Conservation (phyloP, 2,329 filamentous ascomycete species). For the Rosellinia necatrix region DNA sequence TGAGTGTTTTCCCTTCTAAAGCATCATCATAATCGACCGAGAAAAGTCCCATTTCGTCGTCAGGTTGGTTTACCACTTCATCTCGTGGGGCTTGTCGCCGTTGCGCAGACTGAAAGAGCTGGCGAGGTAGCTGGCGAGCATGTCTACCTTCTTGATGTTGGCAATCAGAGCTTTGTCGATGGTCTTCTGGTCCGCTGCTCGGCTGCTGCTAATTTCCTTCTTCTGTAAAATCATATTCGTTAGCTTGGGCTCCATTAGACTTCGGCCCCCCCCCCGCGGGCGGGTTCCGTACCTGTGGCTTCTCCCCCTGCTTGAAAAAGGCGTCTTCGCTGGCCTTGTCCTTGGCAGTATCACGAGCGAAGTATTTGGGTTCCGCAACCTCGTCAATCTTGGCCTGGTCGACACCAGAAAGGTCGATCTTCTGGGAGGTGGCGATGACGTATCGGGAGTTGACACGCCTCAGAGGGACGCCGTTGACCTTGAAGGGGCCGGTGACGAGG, state of each 20-base stretch:
- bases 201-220: conserved; percentile 92
- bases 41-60: conserved; percentile 27
- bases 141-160: conserved; percentile 97
- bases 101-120: conserved; percentile 98
- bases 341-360: conserved; percentile 90
- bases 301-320: conserved; percentile 99
- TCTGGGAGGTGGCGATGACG: conserved; percentile 88
- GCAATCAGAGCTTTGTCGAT: conserved; percentile 95
- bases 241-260: conserved; percentile 41
- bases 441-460: conserved; percentile 92
- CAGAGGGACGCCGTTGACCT: conserved; percentile 99
- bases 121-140: conserved; percentile 91
- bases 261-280: no score
- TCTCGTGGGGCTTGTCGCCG: conserved; percentile 99
- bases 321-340: conserved; percentile 97
- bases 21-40: conserved; percentile 35
- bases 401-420: conserved; percentile 82
- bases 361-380: conserved; percentile 81
- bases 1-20: conserved; percentile 38
- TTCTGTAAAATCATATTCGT: conserved; percentile 66
- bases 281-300: conserved; percentile 77
- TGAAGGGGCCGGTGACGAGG: conserved; percentile 99
- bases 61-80: conserved; percentile 82
- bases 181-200: conserved; percentile 96
- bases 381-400: conserved; percentile 89